Evolutionary conservation across 2,329 filamentous ascomycete species (phyloP).

Genomic region (Apiospora aurea): DNA sequence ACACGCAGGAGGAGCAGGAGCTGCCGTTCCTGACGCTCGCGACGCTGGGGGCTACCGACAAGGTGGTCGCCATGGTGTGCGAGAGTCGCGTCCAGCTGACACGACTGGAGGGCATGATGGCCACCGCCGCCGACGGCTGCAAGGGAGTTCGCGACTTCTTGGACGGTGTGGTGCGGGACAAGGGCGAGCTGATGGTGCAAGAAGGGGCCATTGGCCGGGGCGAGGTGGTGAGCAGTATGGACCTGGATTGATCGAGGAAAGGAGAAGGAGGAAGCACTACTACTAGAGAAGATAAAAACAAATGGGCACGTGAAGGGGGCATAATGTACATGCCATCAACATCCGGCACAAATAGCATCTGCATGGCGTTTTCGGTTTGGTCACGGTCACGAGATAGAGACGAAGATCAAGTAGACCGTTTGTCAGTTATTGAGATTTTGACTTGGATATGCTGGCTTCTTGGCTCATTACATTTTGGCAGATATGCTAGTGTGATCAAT

Average conservation of each 20-base stretch:
- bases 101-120: slow-evolving; percentile 89
- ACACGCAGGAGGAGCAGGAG: slow-evolving; percentile 83
- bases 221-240: slow-evolving; percentile 56
- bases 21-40: slow-evolving; percentile 88
- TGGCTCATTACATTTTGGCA: slow-evolving; percentile 29
- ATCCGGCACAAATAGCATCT: slow-evolving; percentile 24
- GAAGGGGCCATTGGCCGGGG: slow-evolving; percentile 60
- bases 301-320: background rate
- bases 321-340: slow-evolving; percentile 9
- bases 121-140: slow-evolving; percentile 90
- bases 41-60: slow-evolving; percentile 76
- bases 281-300: background rate
- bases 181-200: slow-evolving; percentile 69
- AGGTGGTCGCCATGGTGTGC: slow-evolving; percentile 80
- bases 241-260: slow-evolving; percentile 48
- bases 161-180: slow-evolving; percentile 78
- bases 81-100: slow-evolving; percentile 87
- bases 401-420: background rate
- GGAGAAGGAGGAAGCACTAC: background rate
- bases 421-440: background rate
- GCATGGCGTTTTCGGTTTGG: slow-evolving; percentile 26
- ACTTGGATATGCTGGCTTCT: slow-evolving; percentile 10
- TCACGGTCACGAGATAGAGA: slow-evolving; percentile 14
- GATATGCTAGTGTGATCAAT: slow-evolving; percentile 26
- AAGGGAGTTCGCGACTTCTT: slow-evolving; percentile 83